Base-by-base conservation (phyloP, 768 basidiomycete species). In the Holtermanniella nyarrowii region DNA sequence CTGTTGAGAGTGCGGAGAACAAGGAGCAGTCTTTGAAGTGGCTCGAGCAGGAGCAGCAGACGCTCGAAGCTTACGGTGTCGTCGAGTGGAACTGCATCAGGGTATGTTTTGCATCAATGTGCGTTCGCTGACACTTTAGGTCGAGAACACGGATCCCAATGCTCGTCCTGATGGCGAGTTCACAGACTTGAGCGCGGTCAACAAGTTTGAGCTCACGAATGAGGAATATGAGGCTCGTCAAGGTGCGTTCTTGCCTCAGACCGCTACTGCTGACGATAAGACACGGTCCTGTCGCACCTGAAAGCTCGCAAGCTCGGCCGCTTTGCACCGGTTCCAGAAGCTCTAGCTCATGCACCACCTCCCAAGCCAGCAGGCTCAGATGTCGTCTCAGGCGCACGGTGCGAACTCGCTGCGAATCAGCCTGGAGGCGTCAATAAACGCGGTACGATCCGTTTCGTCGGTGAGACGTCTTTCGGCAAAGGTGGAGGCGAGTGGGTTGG, bases 241-340 rank as follows among this genome's bases (percentile, higher is more conserved):
- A 73, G 90, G 91, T 89, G 56, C 20, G 13, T 45, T 40, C 26
- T 23, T 37, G 21, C n/a, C 26, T 16, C 25, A 27, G 18, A 49
- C 21, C 39, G 3, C 13, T 26, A 20, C 25, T 16, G 14, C 23
- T 3, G 40, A 22, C 26, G 20, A 47, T 21, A 60, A 91, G 93
- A 93, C 66, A 85, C 86, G 7, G 86, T 97, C 24, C 77, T 89
- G 13, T 82, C 85, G 2, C 95, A 87, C 75, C 88, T 95, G 61
- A 84, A 88, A 68, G 77, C 77, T 1, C 73, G 93, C 70, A 83
- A 86, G 69, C 80, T 97, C 42, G 93, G 93, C 5, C 82, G 90
- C 10, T 97, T 93, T 68, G 86, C 85, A 1, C 42, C 46, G 26
- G 48, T 50, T 2, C 63, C 66, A 4, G 58, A 57, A 21, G 60